Percentiles rank a stretch among this genome's conserved stretches.
phyloP scores from a whole-genome alignment of 352 stramenopile species.

The Globisporangium solare region DNA sequence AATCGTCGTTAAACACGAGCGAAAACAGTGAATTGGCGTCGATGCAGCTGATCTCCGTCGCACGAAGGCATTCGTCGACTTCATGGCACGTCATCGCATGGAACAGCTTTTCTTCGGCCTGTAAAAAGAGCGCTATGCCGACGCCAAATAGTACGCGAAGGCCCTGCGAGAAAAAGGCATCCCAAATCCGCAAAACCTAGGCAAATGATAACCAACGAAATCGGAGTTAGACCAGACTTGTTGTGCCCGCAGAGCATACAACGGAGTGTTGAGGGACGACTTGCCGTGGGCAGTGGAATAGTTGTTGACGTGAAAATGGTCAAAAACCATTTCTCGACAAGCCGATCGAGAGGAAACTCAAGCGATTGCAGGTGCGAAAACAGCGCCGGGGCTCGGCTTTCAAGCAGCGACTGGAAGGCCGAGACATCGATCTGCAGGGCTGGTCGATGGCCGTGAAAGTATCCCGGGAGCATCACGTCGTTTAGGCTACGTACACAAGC shows the following conservation, averaged over 20 bases:
- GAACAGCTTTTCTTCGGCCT: slow-evolving; percentile 64
- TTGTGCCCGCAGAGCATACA: not conserved
- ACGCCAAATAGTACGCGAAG: slow-evolving; percentile 69
- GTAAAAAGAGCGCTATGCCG: slow-evolving; percentile 61
- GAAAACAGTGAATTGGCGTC: slow-evolving; percentile 71
- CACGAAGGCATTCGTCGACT: slow-evolving; percentile 42
- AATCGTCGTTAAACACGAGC: slow-evolving; percentile 70
- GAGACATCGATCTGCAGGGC: slow-evolving; percentile 66
- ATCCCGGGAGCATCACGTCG: slow-evolving; percentile 61
- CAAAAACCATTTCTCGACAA: slow-evolving; percentile 71
- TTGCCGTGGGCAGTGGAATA: slow-evolving; percentile 66
- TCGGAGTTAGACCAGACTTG: not conserved
- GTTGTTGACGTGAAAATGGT: slow-evolving; percentile 66
- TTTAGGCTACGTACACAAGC: slow-evolving; percentile 33
- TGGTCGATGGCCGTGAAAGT: slow-evolving; percentile 74
- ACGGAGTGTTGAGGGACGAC: not conserved
- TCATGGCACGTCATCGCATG: slow-evolving; percentile 46
- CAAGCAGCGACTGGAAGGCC: slow-evolving; percentile 45
- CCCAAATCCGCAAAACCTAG: slow-evolving; percentile 73
- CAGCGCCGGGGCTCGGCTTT: slow-evolving; percentile 50
- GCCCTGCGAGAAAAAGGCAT: slow-evolving; percentile 71
- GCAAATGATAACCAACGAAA: not conserved
- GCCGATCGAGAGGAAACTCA: slow-evolving; percentile 44
- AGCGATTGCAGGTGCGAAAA: slow-evolving; percentile 45
- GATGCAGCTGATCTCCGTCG: slow-evolving; percentile 57